Evolutionary conservation across 2,329 filamentous ascomycete species (phyloP).

Genomic region (Colletotrichum limetticola): DNA sequence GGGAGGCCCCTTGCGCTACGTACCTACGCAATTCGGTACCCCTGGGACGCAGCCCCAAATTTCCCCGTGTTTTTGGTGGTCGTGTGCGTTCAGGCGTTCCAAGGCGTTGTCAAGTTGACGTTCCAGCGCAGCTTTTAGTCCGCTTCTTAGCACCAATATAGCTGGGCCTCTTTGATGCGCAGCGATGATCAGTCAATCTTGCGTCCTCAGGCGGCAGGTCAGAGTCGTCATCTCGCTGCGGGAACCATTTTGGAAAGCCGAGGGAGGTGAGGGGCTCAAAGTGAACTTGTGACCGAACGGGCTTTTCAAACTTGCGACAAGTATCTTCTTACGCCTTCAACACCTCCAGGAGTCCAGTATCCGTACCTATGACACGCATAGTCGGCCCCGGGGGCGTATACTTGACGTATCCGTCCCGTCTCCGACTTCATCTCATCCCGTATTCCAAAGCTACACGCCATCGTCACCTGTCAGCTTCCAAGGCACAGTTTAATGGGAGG

Average conservation of each 20-base stretch:
- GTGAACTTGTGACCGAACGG: not conserved
- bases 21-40: not conserved
- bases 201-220: slow-evolving; percentile 22
- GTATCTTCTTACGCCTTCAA: not conserved
- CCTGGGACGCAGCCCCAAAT: slow-evolving; percentile 14
- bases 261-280: not conserved
- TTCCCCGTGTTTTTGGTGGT: slow-evolving; percentile 25
- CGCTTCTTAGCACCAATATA: not conserved
- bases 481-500: slow-evolving; percentile 1
- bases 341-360: too few relatives aligned
- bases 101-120: not conserved
- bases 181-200: slow-evolving; percentile 23
- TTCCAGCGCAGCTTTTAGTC: not conserved
- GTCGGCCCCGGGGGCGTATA: slow-evolving; percentile 6
- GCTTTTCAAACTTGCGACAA: not conserved
- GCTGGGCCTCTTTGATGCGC: not conserved
- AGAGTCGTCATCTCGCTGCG: slow-evolving; percentile 27
- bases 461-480: slow-evolving; percentile 15
- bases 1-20: slow-evolving; percentile 7
- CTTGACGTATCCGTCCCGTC: slow-evolving; percentile 1
- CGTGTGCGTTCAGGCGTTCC: not conserved
- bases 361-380: slow-evolving; percentile 3
- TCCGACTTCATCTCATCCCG: not conserved
- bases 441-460: not conserved
- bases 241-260: not conserved